Evolutionary conservation across 2,329 filamentous ascomycete species (phyloP).

Genomic region (Orbilia javanica): DNA sequence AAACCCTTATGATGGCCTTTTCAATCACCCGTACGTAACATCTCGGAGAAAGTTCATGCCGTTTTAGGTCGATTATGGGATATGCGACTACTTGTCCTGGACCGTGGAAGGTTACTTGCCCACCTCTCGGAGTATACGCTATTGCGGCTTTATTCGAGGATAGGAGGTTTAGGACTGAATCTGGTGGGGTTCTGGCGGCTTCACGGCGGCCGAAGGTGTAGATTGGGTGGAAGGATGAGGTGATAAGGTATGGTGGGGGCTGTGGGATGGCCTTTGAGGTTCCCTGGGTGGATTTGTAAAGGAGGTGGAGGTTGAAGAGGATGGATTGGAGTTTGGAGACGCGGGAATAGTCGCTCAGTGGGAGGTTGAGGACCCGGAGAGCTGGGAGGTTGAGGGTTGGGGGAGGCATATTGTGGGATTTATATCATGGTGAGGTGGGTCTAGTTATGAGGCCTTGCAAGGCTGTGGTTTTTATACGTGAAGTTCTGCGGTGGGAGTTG

Average conservation of each 20-base stretch:
- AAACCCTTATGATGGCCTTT: slow-evolving; percentile 76
- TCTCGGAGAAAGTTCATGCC: slow-evolving; percentile 76
- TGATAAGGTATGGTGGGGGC: slow-evolving; percentile 79
- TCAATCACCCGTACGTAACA: slow-evolving; percentile 85
- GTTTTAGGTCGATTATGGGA: slow-evolving; percentile 84
- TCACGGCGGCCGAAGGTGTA: slow-evolving; percentile 93
- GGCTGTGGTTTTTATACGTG: not conserved
- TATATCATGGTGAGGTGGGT: not conserved
- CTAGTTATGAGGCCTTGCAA: not conserved
- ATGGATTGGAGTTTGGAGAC: slow-evolving; percentile 59
- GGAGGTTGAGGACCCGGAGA: slow-evolving; percentile 60
- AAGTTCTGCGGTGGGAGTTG: not conserved
- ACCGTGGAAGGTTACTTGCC: slow-evolving; percentile 93
- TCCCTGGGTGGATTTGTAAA: slow-evolving; percentile 40
- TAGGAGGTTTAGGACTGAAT: slow-evolving; percentile 68
- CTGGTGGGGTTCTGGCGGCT: slow-evolving; percentile 65
- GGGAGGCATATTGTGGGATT: not conserved
- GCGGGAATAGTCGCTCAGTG: slow-evolving; percentile 43
- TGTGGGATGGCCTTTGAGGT: slow-evolving; percentile 60
- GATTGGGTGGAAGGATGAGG: slow-evolving; percentile 80
- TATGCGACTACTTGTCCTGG: slow-evolving; percentile 94
- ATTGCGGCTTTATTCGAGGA: slow-evolving; percentile 71
- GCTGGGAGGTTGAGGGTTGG: not conserved
- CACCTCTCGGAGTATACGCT: slow-evolving; percentile 81
- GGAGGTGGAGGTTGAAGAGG: slow-evolving; percentile 56